These are phyloP conservation scores for Draba incana DNA, from an alignment of 345 rosid genomes.

Conservation along the genomic window DNA sequence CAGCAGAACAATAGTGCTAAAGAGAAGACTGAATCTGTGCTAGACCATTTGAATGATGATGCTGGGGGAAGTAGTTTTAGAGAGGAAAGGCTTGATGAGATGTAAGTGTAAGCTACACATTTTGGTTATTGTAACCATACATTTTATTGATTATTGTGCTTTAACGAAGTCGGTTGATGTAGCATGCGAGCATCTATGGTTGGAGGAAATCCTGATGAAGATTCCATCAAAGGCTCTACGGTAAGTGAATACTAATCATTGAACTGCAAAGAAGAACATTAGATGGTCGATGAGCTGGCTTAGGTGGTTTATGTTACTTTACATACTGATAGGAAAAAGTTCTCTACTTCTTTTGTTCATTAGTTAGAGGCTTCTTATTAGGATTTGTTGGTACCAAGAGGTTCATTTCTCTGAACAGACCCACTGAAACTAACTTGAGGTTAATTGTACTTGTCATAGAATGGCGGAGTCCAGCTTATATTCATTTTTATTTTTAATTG, in stretches of 20 bases:
- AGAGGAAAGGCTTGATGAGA: constrained; percentile 34
- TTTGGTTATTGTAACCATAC: neutral
- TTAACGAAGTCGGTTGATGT: constrained; percentile 23
- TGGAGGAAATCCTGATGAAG: constrained; percentile 1
- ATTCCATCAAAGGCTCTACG: constrained; percentile 3
- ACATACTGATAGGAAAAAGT: neutral
- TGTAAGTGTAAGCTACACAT: constrained; percentile 37
- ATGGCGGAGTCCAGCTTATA: neutral
- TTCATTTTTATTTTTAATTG: neutral
- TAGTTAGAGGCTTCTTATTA: constrained; percentile 9
- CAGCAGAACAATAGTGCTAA: constrained; percentile 43
- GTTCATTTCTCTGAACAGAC: neutral
- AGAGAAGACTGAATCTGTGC: constrained; percentile 43
- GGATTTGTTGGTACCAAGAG: constrained; percentile 7
- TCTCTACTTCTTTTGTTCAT: neutral
- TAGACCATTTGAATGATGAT: neutral
- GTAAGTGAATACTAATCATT: constrained; percentile 26
- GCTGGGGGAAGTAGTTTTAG: neutral
- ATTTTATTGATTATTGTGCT: neutral
- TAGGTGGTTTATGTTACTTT: neutral
- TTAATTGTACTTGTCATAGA: neutral
- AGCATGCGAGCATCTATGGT: constrained; percentile 26
- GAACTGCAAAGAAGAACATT: constrained; percentile 7
- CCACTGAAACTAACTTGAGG: neutral
- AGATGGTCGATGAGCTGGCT: neutral